These are phyloP conservation scores for Macrolepiota albuminosa DNA, from an alignment of 768 basidiomycete genomes.

Conservation along the genomic window DNA sequence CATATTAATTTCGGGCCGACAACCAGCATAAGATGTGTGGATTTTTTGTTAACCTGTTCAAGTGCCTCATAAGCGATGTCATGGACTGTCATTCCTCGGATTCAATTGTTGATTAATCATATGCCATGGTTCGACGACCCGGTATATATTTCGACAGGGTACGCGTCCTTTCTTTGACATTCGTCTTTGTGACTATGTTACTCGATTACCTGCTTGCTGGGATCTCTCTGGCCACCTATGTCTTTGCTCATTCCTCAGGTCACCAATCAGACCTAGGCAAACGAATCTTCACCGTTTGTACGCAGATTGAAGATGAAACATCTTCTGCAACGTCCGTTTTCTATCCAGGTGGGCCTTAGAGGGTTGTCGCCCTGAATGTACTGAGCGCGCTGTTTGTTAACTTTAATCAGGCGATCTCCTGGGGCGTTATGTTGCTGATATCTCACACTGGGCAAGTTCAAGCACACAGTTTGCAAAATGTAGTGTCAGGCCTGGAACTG, in stretches of 20 bases:
- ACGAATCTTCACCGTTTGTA: conserved; percentile 24
- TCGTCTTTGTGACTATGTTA: background rate
- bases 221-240: background rate
- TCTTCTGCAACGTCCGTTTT: conserved; percentile 44
- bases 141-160: background rate
- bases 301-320: conserved; percentile 29
- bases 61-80: background rate
- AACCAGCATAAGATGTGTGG: background rate
- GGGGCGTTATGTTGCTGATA: conserved; percentile 33
- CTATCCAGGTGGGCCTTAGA: conserved; percentile 28
- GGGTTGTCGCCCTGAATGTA: background rate
- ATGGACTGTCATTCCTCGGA: background rate
- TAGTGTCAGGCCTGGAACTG: conserved; percentile 54
- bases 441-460: conserved; percentile 48
- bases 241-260: background rate
- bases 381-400: background rate
- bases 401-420: conserved; percentile 14
- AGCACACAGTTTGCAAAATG: conserved; percentile 43
- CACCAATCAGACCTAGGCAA: background rate
- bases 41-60: background rate
- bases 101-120: no score
- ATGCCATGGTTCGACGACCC: no score
- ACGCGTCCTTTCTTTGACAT: background rate
- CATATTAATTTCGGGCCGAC: background rate
- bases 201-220: background rate